phyloP scores from a whole-genome alignment of 257 asterid genomes.

The Vinca minor region DNA sequence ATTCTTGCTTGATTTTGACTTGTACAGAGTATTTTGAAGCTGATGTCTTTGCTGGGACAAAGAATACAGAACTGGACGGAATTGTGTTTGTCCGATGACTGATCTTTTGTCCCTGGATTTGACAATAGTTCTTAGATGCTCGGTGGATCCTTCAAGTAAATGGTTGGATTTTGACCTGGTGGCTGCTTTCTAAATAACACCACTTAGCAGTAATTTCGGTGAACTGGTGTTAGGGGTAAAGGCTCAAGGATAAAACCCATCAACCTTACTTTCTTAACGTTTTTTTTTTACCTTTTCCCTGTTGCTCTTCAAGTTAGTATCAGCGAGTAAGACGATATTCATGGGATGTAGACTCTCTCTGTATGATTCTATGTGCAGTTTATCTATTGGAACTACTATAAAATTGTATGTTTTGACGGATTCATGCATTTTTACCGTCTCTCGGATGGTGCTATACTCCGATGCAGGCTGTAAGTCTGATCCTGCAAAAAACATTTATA shows the following conservation, averaged over 20 bases:
- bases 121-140: conserved; percentile 10
- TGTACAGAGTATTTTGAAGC: conserved; percentile 7
- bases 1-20: background rate
- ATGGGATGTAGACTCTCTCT: background rate
- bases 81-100: background rate
- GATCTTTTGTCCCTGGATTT: conserved; percentile 5
- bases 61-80: background rate
- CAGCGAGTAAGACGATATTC: background rate
- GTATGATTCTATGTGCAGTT: background rate
- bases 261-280: conserved; percentile 1
- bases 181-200: conserved; percentile 1
- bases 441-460: background rate
- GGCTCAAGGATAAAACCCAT: background rate
- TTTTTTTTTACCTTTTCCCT: background rate
- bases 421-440: background rate
- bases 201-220: background rate
- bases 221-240: conserved; percentile 1
- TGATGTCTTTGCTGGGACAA: conserved; percentile 3
- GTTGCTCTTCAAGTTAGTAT: background rate
- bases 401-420: background rate
- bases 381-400: background rate
- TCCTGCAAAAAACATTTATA: background rate
- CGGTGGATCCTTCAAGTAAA: conserved; percentile 2
- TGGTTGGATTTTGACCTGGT: conserved; percentile 11
- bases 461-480: too few species aligned